phyloP scores from a whole-genome alignment of 345 rosid species.

The Xanthoceras sorbifolium region DNA sequence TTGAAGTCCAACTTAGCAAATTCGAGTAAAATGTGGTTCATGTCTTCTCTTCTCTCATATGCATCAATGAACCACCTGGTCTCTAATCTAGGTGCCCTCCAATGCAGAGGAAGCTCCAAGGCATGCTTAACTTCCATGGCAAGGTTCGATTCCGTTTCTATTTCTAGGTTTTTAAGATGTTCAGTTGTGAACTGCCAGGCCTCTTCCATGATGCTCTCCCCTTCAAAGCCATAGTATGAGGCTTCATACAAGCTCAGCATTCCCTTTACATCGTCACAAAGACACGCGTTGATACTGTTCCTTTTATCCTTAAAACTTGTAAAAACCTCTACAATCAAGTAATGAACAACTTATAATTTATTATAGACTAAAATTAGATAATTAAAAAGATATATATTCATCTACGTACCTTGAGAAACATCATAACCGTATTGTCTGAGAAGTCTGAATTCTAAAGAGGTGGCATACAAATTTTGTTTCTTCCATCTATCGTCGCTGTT shows the following conservation, averaged over 20 bases:
- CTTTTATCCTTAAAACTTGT: neutral
- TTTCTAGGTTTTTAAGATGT: neutral
- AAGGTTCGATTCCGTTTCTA: neutral
- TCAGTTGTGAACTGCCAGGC: conserved; percentile 2
- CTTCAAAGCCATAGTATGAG: neutral
- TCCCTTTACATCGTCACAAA: conserved; percentile 7
- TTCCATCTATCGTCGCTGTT: no score
- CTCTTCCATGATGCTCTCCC: conserved; percentile 18
- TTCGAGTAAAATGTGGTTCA: conserved; percentile 12
- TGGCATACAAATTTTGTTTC: no score
- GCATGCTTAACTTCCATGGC: conserved; percentile 17
- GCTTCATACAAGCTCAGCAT: conserved; percentile 25
- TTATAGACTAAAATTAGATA: no score
- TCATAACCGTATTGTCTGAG: no score
- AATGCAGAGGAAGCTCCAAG: conserved; percentile 20
- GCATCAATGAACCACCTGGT: conserved; percentile 25
- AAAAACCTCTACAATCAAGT: conserved; percentile 10
- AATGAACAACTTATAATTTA: no score
- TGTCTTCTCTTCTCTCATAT: conserved; percentile 3
- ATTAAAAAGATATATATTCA: no score
- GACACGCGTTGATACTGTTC: conserved; percentile 2
- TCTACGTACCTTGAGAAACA: no score
- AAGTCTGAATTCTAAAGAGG: no score
- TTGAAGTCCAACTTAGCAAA: conserved; percentile 26
- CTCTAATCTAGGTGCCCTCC: conserved; percentile 13